Evolutionary conservation across 2,329 filamentous ascomycete genomes (phyloP), one percentile per base, ranked within the genome.

Genomic region (Clarireedia paspali): DNA sequence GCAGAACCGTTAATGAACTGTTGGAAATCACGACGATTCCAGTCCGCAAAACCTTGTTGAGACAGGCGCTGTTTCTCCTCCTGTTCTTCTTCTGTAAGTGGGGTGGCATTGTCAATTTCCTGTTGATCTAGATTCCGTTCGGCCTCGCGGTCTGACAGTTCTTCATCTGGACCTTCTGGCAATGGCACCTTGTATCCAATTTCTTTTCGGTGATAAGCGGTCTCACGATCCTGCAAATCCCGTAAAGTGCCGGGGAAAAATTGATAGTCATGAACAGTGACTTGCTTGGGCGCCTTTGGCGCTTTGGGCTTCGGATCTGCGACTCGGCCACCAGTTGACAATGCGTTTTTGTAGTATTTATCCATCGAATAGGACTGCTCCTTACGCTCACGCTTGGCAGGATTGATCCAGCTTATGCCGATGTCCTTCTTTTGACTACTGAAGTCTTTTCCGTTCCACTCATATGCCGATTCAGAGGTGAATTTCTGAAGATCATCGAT

Each of bases 401-500:
- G 95, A 66, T 99, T 96, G 75, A 99, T 99, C 95, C 95, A 99
- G 67, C 79, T 91, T 62, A 96, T 81, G 49, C 89, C 90, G 60
- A 96, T 89, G 50, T 95, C 90, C 71, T 95, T 95, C 75, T 95
- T 95, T 68, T 86, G 83, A 57, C 88, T 89, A 53, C 91, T 89
- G 70, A 99, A 99, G 66, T 92, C 92, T 73, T 97, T 87, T 47
- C 94, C 94, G 62, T 99, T 99, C 95, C 95, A 99, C 69, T 97
- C 94, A 67, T 99, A 99, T 0, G 95, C 91, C 54, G 90, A 96
- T 66, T 99, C 94, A 0, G 92, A 96, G 1, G 88, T 94, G 72
- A 99, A 99, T 68, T 97, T 97, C 70, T 99, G 94, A 45, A 99
- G 74, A 64, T 99, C 94, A 70, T 99, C 94, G 30, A 99, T 88